Evolutionary conservation across 169 alveolate species (phyloP).

Genomic region (Plasmodium vivax): DNA sequence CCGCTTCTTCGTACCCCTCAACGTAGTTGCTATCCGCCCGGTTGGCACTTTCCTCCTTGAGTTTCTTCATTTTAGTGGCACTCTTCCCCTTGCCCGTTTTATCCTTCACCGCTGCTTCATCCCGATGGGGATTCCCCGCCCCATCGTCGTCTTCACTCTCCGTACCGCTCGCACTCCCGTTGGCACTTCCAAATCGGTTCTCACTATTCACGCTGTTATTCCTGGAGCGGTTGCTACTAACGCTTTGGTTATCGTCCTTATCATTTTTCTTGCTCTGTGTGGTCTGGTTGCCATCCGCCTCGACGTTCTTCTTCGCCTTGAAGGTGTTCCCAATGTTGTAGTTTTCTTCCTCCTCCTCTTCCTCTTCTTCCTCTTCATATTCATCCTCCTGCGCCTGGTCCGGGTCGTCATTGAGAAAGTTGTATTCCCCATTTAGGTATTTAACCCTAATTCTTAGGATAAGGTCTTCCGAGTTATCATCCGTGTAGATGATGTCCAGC

Average conservation of each 20-base stretch:
- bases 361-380: conserved; percentile 61
- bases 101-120: neutral
- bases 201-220: conserved; percentile 30
- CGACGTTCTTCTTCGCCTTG: conserved; percentile 4
- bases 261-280: neutral
- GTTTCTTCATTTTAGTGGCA: neutral
- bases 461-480: conserved; percentile 96
- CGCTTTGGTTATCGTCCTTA: conserved; percentile 37
- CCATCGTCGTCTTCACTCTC: neutral
- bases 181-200: conserved; percentile 14
- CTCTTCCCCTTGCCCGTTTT: neutral
- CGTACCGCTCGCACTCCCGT: neutral
- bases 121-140: neutral
- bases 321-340: neutral
- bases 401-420: conserved; percentile 72
- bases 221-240: neutral
- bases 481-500: conserved; percentile 95
- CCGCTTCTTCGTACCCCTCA: neutral
- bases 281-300: neutral
- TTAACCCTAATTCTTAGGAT: conserved; percentile 95
- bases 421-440: conserved; percentile 79
- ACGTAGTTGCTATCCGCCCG: neutral
- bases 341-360: conserved; percentile 9
- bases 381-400: conserved; percentile 26
- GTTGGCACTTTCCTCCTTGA: neutral